phyloP scores from a whole-genome alignment of 2,329 filamentous ascomycete species.

The Esteya vermicola region DNA sequence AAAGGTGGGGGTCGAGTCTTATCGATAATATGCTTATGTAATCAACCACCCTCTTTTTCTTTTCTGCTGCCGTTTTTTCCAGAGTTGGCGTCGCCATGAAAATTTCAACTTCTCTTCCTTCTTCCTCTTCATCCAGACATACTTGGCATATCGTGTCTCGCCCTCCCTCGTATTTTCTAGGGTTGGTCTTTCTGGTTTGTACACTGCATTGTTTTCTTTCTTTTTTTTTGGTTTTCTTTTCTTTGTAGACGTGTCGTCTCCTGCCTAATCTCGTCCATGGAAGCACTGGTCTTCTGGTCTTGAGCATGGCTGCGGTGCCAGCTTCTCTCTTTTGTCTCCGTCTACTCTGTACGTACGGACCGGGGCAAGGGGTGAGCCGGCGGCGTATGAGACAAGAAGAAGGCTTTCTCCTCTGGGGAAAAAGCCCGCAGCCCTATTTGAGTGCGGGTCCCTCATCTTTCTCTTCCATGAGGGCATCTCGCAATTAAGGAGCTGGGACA shows the following conservation, averaged over 20 bases:
- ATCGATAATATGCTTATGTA: too few relatives aligned
- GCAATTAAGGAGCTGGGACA: constrained; percentile 28
- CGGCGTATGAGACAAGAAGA: constrained; percentile 22
- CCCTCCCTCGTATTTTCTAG: neutral
- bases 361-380: constrained; percentile 5
- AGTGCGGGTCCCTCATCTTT: constrained; percentile 25
- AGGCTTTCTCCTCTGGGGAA: too few relatives aligned
- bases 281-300: constrained; percentile 16
- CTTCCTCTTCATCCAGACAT: neutral
- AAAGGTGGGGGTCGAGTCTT: too few relatives aligned
- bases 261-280: constrained; percentile 23
- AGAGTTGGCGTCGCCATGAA: too few relatives aligned
- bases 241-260: constrained; percentile 14
- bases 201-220: neutral
- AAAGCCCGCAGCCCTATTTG: constrained; percentile 25
- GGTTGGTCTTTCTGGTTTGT: neutral
- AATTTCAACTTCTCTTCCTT: too few relatives aligned
- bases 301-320: constrained; percentile 18
- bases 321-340: constrained; percentile 10
- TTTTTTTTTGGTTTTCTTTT: neutral
- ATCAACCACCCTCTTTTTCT: too few relatives aligned
- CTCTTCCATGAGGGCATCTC: constrained; percentile 18
- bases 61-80: too few relatives aligned
- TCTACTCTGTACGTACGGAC: too few relatives aligned
- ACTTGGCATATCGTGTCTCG: neutral